Evolutionary conservation across 345 rosid genomes (phyloP).

Genomic region (Barbarea vulgaris): DNA sequence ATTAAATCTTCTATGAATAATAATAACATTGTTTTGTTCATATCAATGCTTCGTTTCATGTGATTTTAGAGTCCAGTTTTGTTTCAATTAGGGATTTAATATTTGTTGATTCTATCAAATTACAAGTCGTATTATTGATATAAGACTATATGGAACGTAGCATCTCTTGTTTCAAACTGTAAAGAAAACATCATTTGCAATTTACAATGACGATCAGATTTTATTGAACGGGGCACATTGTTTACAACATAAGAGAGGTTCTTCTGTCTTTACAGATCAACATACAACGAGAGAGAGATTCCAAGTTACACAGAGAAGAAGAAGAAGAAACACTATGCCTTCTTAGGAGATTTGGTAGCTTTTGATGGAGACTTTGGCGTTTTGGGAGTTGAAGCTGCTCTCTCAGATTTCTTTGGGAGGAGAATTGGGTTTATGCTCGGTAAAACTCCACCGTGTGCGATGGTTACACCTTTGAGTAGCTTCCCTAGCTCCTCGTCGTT

Average conservation of each 20-base stretch:
- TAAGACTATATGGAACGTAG: neutral
- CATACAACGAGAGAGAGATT: conserved; percentile 12
- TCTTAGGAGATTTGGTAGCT: conserved; percentile 74
- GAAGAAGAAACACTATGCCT: conserved; percentile 40
- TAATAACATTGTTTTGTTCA: conserved; percentile 6
- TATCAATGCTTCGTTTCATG: neutral
- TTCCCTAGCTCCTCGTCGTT: conserved; percentile 76
- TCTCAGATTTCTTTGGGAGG: conserved; percentile 63
- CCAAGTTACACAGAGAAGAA: neutral
- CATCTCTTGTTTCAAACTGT: neutral
- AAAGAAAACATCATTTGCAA: neutral
- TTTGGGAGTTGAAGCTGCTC: conserved; percentile 37
- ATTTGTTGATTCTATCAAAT: no score
- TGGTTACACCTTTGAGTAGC: conserved; percentile 68
- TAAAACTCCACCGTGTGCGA: conserved; percentile 80
- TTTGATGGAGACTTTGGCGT: conserved; percentile 69
- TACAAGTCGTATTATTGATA: neutral
- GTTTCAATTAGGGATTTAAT: neutral
- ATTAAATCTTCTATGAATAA: neutral
- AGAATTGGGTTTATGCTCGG: conserved; percentile 76
- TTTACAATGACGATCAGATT: neutral
- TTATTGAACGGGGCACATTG: neutral
- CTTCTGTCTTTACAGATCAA: conserved; percentile 22
- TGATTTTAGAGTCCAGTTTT: neutral
- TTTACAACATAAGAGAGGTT: conserved; percentile 16